phyloP scores from a whole-genome alignment of 768 basidiomycete genomes.

The Dictyophora rubrovolvata region DNA sequence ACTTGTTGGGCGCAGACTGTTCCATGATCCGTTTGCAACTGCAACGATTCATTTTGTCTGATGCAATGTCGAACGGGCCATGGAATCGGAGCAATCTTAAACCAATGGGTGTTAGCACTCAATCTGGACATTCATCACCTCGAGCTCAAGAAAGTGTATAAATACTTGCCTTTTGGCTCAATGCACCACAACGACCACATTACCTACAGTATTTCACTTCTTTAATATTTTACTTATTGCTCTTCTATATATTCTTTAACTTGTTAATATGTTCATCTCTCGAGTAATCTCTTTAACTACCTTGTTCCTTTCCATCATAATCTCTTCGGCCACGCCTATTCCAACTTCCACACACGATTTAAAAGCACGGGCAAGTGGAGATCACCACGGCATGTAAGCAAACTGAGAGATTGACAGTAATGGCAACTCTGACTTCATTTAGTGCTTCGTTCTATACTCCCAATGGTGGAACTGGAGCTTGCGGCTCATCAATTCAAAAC shows the following conservation, averaged over 20 bases:
- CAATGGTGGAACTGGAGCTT: conserved; percentile 28
- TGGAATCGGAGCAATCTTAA: too few relatives aligned
- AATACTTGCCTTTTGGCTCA: too few relatives aligned
- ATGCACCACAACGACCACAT: too few relatives aligned
- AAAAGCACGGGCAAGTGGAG: neutral
- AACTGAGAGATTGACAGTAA: neutral
- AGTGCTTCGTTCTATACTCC: conserved; percentile 34
- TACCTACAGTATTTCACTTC: neutral
- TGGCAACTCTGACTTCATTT: neutral
- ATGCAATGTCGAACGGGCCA: too few relatives aligned
- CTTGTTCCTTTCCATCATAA: neutral
- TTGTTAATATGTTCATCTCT: neutral
- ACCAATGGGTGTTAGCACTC: too few relatives aligned
- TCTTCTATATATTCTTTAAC: neutral
- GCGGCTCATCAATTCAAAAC: conserved; percentile 29
- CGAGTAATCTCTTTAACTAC: neutral
- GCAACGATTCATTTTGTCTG: too few relatives aligned
- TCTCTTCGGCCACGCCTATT: neutral
- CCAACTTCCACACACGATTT: neutral
- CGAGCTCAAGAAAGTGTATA: too few relatives aligned
- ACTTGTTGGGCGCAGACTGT: too few relatives aligned
- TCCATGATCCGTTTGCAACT: too few relatives aligned
- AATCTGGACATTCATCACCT: too few relatives aligned
- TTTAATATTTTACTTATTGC: neutral
- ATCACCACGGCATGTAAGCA: neutral